Percentiles rank a stretch among this genome's conserved stretches.
These are phyloP conservation scores for Dendrostoma leiphaemia DNA, from an alignment of 2,329 filamentous ascomycete genomes.

Conservation along the genomic window DNA sequence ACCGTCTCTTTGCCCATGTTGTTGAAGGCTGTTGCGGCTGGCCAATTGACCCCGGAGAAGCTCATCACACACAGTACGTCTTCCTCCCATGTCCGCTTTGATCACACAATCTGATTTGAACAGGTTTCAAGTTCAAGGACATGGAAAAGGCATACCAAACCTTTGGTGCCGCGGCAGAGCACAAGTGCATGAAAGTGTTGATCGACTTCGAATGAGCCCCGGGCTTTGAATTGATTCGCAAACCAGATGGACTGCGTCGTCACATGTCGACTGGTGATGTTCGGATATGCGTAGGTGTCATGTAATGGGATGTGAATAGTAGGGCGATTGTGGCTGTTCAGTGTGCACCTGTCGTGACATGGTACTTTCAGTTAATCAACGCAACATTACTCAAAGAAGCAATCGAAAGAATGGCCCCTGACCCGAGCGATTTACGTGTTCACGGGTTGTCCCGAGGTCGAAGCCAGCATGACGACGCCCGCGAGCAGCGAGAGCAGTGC, in stretches of 20 bases:
- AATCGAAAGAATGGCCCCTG: too few relatives aligned
- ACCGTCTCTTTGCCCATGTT: constrained; percentile 47
- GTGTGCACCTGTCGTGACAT: too few relatives aligned
- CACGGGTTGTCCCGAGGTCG: too few relatives aligned
- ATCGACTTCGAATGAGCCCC: constrained; percentile 29
- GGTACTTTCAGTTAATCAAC: too few relatives aligned
- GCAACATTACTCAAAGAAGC: too few relatives aligned
- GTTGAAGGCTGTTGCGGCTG: constrained; percentile 41
- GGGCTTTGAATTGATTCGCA: neutral
- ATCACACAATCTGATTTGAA: too few relatives aligned
- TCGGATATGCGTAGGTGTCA: too few relatives aligned
- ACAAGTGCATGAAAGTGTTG: constrained; percentile 42
- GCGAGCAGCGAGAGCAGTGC: neutral
- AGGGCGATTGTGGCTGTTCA: too few relatives aligned
- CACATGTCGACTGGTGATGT: too few relatives aligned
- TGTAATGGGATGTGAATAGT: too few relatives aligned
- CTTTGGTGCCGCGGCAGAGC: constrained; percentile 39
- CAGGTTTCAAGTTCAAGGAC: constrained; percentile 40
- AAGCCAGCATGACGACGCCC: constrained; percentile 1
- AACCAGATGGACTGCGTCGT: too few relatives aligned
- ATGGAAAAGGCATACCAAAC: constrained; percentile 43
- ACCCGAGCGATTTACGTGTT: too few relatives aligned
- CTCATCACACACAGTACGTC: constrained; percentile 43
- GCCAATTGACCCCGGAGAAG: constrained; percentile 38
- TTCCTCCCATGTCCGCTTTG: neutral